phyloP scores from a whole-genome alignment of 495 filamentous ascomycete species.

The Melanomma pulvis-pyrius region DNA sequence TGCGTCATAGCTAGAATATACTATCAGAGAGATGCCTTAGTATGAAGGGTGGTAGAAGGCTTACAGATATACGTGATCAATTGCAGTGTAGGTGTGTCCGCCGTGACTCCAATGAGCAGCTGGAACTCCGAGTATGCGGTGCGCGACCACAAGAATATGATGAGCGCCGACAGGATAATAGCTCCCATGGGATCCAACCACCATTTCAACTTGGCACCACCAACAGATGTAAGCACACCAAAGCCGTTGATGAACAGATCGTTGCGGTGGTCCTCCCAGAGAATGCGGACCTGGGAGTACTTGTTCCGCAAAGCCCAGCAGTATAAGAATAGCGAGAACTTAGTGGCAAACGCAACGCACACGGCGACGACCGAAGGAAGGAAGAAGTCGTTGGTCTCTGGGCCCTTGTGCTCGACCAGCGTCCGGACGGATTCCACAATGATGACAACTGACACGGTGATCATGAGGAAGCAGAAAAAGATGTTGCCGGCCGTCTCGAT shows the following conservation, averaged over 20 bases:
- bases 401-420: conserved; percentile 50
- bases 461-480: conserved; percentile 96
- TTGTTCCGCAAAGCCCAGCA: conserved; percentile 88
- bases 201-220: conserved; percentile 84
- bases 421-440: conserved; percentile 83
- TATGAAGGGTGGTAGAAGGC: conserved; percentile 24
- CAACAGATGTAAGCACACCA: conserved; percentile 85
- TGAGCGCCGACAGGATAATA: conserved; percentile 75
- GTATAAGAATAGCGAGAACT: conserved; percentile 82
- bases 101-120: conserved; percentile 84
- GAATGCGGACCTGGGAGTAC: conserved; percentile 87
- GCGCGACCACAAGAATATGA: conserved; percentile 76
- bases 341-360: conserved; percentile 80
- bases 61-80: conserved; percentile 93
- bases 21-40: not conserved
- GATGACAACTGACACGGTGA: conserved; percentile 82
- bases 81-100: conserved; percentile 82
- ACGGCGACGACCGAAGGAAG: conserved; percentile 87
- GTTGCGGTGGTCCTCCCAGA: conserved; percentile 65
- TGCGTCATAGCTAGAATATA: conserved; percentile 72
- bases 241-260: conserved; percentile 63
- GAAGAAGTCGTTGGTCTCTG: conserved; percentile 62
- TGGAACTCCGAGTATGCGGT: conserved; percentile 91
- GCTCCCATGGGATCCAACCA: conserved; percentile 96
- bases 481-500: conserved; percentile 98